Evolutionary conservation across 2,329 filamentous ascomycete genomes (phyloP), one percentile per base, ranked within the genome.

Genomic region (Pleomassaria siparia): DNA sequence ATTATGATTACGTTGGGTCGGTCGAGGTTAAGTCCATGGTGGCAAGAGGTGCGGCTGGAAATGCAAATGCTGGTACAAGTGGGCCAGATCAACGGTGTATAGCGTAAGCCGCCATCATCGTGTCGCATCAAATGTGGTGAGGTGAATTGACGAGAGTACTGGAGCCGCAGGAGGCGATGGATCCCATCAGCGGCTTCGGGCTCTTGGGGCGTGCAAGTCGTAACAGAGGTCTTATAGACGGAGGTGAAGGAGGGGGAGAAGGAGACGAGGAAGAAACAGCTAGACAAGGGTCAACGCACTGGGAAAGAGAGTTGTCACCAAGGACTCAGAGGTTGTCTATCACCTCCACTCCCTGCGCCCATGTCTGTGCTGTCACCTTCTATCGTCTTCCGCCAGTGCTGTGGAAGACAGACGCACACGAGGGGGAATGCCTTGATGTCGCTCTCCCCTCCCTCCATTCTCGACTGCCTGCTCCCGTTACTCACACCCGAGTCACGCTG

Each of bases 401-500:
- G 89, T 21, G 92, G 94, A 25, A 96, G 77, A 72, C 94, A 97
- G 33, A 97, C 90, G 66, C 92, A 99, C 41, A 99, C 92, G 54
- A 99, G 80, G 36, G 94, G 94, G 79, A 97, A 97, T 25, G 94
- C 94, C 72, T 97, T 97, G 76, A 97, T 94, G 69, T 97, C 92
- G 50, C 89, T 89, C 47, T 80, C 59, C 58, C 66, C 54, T 45
- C 67, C 62, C 53, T 58, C 54, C 13, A 33, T 28, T 25, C 49
- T 59, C 33, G 61, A 65, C 55, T 59, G 51, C 44, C 62, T 54
- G 43, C 88, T 88, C 15, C 87, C 86, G 72, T 90, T 87, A 37
- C 90, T 96, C 35, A 97, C 88, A 47, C 94, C 94, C 62, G 92
- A 97, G 72, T 99, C 94, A 52, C 94, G 84, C 66, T 95, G 91